phyloP scores from a whole-genome alignment of 495 filamentous ascomycete species.

The Annulohypoxylon moriforme region DNA sequence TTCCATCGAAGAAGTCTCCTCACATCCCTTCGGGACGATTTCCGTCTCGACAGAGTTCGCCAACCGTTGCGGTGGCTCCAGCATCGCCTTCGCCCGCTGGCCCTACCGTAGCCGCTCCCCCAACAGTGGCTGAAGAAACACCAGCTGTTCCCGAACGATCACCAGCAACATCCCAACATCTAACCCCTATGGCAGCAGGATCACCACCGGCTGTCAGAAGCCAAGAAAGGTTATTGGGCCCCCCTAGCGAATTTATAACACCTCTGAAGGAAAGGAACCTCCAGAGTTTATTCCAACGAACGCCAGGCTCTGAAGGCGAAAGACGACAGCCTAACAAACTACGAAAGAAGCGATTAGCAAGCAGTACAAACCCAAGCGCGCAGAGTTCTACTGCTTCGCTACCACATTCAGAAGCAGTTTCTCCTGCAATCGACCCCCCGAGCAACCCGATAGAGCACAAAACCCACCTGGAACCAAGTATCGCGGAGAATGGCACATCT shows the following conservation, averaged over 20 bases:
- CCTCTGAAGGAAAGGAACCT: constrained; percentile 77
- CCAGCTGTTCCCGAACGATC: constrained; percentile 30
- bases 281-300: constrained; percentile 74
- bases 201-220: constrained; percentile 53
- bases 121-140: constrained; percentile 44
- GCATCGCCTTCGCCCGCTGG: constrained; percentile 43
- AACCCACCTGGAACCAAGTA: constrained; percentile 43
- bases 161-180: constrained; percentile 40
- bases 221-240: constrained; percentile 61
- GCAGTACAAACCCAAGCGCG: constrained; percentile 80
- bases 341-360: constrained; percentile 80
- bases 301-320: constrained; percentile 71
- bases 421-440: constrained; percentile 50
- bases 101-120: constrained; percentile 48
- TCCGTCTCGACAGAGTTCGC: constrained; percentile 60
- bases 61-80: constrained; percentile 39
- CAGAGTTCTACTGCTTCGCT: constrained; percentile 87
- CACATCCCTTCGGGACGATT: constrained; percentile 67
- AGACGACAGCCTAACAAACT: constrained; percentile 84
- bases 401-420: constrained; percentile 55
- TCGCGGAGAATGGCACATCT: constrained; percentile 39
- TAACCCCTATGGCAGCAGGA: constrained; percentile 34
- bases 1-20: constrained; percentile 93
- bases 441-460: constrained; percentile 54
- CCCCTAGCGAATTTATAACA: constrained; percentile 62